Conservation (phyloP, 345 rosid species). For the Syzygium aromaticum region DNA sequence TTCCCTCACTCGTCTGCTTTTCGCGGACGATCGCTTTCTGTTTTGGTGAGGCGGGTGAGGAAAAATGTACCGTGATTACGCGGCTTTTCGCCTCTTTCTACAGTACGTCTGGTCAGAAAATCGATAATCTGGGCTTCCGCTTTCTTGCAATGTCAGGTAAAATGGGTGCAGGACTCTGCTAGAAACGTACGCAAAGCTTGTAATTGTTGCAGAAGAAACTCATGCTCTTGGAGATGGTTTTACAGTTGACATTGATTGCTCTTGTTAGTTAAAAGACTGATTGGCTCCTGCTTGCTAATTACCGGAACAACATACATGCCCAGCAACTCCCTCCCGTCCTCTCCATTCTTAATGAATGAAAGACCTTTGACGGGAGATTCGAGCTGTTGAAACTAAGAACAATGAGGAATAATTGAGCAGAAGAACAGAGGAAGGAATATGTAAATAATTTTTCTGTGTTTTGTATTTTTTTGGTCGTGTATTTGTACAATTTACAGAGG, state of each 20-base stretch:
- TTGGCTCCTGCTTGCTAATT: neutral
- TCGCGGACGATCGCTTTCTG: neutral
- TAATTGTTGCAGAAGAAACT: neutral
- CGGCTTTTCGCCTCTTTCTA: too few species aligned
- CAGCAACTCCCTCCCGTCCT: accelerated
- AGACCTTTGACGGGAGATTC: neutral
- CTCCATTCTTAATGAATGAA: neutral
- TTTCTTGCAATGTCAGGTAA: neutral
- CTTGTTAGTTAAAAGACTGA: neutral
- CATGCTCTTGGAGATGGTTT: neutral
- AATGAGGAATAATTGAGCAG: too few species aligned
- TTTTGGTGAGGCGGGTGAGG: too few species aligned
- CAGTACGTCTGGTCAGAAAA: too few species aligned
- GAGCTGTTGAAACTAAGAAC: too few species aligned
- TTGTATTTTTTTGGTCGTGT: too few species aligned
- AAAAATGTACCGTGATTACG: too few species aligned
- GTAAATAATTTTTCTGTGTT: too few species aligned
- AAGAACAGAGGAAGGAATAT: too few species aligned
- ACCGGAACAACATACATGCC: neutral
- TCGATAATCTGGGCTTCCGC: neutral
- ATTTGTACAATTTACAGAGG: too few species aligned
- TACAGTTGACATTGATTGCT: neutral
- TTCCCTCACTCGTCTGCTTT: neutral
- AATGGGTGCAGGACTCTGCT: neutral
- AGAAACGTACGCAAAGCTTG: neutral